Percentiles rank a stretch among this genome's conserved stretches.
Conservation (phyloP, 305 asterid species). For the Stenogyne calaminthoides region DNA sequence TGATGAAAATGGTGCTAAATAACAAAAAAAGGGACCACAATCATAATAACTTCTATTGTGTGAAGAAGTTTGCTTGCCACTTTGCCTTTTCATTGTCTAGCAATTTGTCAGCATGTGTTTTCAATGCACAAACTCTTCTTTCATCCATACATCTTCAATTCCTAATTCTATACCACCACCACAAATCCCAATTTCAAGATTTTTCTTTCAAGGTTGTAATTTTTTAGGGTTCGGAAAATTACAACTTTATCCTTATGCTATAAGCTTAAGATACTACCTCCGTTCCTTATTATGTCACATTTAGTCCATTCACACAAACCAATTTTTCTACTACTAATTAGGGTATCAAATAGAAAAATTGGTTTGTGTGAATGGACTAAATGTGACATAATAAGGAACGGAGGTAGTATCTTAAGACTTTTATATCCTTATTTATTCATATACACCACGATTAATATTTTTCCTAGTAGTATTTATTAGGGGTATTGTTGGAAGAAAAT, state of each 20-base stretch:
- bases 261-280: background rate
- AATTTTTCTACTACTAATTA: no score
- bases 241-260: background rate
- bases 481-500: no score
- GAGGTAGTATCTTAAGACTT: no score
- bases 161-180: conserved; percentile 19
- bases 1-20: background rate
- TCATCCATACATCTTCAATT: conserved; percentile 23
- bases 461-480: no score
- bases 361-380: no score
- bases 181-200: conserved; percentile 14
- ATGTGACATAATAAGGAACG: no score
- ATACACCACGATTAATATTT: no score
- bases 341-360: no score
- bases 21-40: conserved; percentile 12
- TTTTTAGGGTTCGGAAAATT: background rate
- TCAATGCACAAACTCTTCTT: background rate
- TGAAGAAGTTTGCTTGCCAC: conserved; percentile 15
- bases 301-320: no score
- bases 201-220: background rate
- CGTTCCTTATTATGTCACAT: no score
- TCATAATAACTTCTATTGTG: background rate
- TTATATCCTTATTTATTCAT: no score
- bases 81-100: background rate
- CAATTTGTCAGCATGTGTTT: background rate